phyloP scores from a whole-genome alignment of 1,139 yeast genomes.

The Blastobotrys capitulatus region DNA sequence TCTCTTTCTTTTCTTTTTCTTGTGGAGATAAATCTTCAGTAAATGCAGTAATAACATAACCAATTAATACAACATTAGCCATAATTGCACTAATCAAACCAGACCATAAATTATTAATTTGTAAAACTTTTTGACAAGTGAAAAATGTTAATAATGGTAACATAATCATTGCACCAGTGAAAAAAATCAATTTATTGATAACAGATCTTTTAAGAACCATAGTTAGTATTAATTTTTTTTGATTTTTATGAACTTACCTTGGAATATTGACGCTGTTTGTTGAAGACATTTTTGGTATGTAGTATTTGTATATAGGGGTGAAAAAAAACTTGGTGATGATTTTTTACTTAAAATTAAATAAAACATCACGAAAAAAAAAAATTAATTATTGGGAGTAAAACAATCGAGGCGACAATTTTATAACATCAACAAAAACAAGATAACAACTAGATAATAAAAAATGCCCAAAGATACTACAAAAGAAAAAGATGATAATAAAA shows the following conservation, averaged over 20 bases:
- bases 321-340: no score
- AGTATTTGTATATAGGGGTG: background rate
- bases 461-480: slow-evolving; percentile 2
- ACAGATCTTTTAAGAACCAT: slow-evolving; percentile 32
- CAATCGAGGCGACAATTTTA: background rate
- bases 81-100: slow-evolving; percentile 88
- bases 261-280: slow-evolving; percentile 15
- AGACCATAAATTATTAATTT: slow-evolving; percentile 59
- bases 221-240: no score
- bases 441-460: background rate
- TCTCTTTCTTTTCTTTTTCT: slow-evolving; percentile 33
- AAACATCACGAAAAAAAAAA: background rate
- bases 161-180: slow-evolving; percentile 84
- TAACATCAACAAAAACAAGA: background rate
- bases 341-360: background rate
- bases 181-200: slow-evolving; percentile 67
- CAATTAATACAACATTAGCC: slow-evolving; percentile 82
- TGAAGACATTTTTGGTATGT: background rate
- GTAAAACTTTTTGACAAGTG: slow-evolving; percentile 42
- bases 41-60: slow-evolving; percentile 83
- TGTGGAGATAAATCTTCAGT: slow-evolving; percentile 51
- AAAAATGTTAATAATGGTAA: slow-evolving; percentile 76
- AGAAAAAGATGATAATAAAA: slow-evolving; percentile 1
- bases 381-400: background rate
- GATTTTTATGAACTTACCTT: no score